Conservation (phyloP, 371 early-diverging fungal species). For the Batkoa obscura region DNA sequence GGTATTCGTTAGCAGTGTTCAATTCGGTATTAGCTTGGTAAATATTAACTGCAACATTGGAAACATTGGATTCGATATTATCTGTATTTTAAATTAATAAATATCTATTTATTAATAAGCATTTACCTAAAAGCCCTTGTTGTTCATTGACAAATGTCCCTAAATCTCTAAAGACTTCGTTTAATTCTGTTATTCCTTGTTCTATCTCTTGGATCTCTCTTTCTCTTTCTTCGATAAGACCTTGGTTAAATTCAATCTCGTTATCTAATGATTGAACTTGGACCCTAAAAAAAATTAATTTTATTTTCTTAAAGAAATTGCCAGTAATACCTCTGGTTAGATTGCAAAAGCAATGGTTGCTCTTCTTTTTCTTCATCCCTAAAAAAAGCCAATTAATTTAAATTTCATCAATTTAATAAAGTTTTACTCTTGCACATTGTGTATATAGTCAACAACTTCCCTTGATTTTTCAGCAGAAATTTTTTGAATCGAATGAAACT, state of each 20-base stretch:
- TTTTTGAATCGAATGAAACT: slow-evolving; percentile 72
- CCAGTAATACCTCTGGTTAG: slow-evolving; percentile 1
- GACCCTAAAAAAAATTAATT: slow-evolving; percentile 12
- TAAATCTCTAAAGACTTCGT: slow-evolving; percentile 90
- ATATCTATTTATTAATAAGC: not conserved
- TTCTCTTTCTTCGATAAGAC: slow-evolving; percentile 81
- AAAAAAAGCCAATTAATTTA: not conserved
- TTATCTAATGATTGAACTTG: slow-evolving; percentile 66
- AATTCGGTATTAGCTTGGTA: slow-evolving; percentile 66
- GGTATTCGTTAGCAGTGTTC: slow-evolving; percentile 53
- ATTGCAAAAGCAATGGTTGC: slow-evolving; percentile 1
- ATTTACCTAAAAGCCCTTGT: slow-evolving; percentile 69
- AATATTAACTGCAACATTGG: slow-evolving; percentile 52
- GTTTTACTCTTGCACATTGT: not conserved
- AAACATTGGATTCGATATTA: slow-evolving; percentile 74
- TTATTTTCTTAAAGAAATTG: not conserved
- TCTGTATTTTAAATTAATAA: slow-evolving; percentile 19
- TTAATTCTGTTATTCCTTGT: slow-evolving; percentile 73
- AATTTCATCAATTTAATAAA: not conserved
- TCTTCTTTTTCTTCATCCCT: not conserved
- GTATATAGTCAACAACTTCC: slow-evolving; percentile 54
- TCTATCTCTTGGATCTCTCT: slow-evolving; percentile 82
- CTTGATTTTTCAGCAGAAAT: slow-evolving; percentile 68
- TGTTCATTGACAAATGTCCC: slow-evolving; percentile 92
- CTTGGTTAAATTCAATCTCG: slow-evolving; percentile 82